A percentile compares a stretch with the other conserved stretches of the same genome.
Evolutionary conservation across 352 stramenopile species (phyloP).

Genomic region (Phytophthora fragariaefolia): DNA sequence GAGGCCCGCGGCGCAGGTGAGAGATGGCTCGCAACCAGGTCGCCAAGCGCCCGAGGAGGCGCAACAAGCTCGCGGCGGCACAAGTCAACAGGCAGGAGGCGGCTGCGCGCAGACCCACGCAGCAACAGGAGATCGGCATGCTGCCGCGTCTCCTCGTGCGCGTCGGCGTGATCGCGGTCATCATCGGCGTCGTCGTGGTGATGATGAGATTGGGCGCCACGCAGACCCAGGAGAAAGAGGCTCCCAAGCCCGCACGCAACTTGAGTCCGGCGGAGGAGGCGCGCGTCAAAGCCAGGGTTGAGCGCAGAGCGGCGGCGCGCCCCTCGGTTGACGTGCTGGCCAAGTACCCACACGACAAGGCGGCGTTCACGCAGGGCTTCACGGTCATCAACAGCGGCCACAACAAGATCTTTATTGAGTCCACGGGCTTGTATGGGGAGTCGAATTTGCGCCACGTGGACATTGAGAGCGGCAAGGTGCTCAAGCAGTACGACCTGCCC

Average conservation of each 20-base stretch:
- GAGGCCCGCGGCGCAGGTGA: not conserved
- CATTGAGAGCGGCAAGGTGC: slow-evolving; percentile 82
- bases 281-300: slow-evolving; percentile 21
- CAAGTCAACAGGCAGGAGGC: too few species aligned
- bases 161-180: slow-evolving; percentile 30
- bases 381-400: slow-evolving; percentile 56
- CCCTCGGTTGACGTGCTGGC: slow-evolving; percentile 66
- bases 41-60: slow-evolving; percentile 18
- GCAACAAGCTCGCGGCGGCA: slow-evolving; percentile 15
- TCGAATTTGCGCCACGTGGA: slow-evolving; percentile 90
- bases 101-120: slow-evolving; percentile 2
- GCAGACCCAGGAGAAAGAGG: slow-evolving; percentile 17
- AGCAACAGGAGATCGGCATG: slow-evolving; percentile 19
- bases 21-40: slow-evolving; percentile 40
- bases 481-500: slow-evolving; percentile 64
- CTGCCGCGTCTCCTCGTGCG: slow-evolving; percentile 47
- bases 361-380: slow-evolving; percentile 90
- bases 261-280: slow-evolving; percentile 20
- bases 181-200: slow-evolving; percentile 36
- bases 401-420: slow-evolving; percentile 92
- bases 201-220: slow-evolving; percentile 12
- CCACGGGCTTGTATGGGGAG: slow-evolving; percentile 88
- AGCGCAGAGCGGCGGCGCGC: slow-evolving; percentile 9
- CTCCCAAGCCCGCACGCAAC: slow-evolving; percentile 6
- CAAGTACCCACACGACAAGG: slow-evolving; percentile 79